A percentile compares a stretch with the other conserved stretches of the same genome.
Conservation (phyloP, 2,329 filamentous ascomycete genomes). For the Myriosclerotinia curreyana region DNA sequence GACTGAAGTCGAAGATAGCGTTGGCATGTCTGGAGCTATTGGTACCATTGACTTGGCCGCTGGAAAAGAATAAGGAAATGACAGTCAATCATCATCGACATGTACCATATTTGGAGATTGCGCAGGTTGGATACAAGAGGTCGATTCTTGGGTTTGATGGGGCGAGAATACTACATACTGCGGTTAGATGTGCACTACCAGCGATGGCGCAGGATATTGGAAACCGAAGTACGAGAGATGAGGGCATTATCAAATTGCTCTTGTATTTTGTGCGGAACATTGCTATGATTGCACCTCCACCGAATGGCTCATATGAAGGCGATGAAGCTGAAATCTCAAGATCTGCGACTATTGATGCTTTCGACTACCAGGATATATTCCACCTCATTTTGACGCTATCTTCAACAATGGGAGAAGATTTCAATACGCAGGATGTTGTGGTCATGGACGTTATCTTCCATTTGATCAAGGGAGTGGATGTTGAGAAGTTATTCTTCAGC, state of each 20-base stretch:
- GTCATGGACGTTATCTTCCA: conserved; percentile 91
- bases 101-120: conserved; percentile 81
- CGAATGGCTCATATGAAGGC: conserved; percentile 72
- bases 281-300: conserved; percentile 74
- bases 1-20: conserved; percentile 73
- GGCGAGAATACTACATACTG: conserved; percentile 72
- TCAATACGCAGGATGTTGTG: conserved; percentile 82
- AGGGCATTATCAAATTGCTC: conserved; percentile 87
- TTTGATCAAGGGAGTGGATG: conserved; percentile 83
- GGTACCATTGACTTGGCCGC: conserved; percentile 90
- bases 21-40: conserved; percentile 86
- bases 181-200: conserved; percentile 77
- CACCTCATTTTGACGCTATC: conserved; percentile 79
- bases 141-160: conserved; percentile 81
- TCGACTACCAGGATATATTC: conserved; percentile 87
- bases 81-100: conserved; percentile 92
- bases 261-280: conserved; percentile 89
- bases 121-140: conserved; percentile 86
- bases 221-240: conserved; percentile 75
- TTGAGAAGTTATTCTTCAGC: conserved; percentile 80
- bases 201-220: conserved; percentile 76
- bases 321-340: conserved; percentile 87
- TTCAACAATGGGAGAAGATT: conserved; percentile 92
- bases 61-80: conserved; percentile 78
- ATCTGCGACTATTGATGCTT: conserved; percentile 83